Percentiles rank a stretch among this genome's conserved stretches.
phyloP scores from a whole-genome alignment of 768 basidiomycete species.

The Pleurotus eryngii region DNA sequence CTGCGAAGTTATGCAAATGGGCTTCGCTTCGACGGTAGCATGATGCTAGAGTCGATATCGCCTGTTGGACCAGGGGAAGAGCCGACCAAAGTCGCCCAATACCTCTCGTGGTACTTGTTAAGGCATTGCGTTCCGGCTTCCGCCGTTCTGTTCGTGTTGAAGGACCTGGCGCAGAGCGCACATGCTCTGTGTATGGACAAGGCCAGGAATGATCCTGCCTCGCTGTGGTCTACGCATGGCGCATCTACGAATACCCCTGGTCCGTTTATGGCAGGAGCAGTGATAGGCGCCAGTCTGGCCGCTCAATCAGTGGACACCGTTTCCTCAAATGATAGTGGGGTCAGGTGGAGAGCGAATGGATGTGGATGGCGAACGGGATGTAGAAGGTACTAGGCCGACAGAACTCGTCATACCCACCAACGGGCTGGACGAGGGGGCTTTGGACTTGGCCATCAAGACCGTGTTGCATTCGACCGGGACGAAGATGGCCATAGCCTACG shows the following conservation, averaged over 20 bases:
- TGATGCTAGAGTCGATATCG: neutral
- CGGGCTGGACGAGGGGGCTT: slow-evolving; percentile 29
- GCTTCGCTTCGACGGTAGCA: neutral
- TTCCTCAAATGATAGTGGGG: neutral
- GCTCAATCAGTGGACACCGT: neutral
- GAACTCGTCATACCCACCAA: slow-evolving; percentile 24
- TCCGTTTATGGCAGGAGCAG: neutral
- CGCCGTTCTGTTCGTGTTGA: slow-evolving; percentile 59
- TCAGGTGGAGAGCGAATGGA: neutral
- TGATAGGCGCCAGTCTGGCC: too few species aligned
- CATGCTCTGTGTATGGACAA: slow-evolving; percentile 50
- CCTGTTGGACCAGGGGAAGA: neutral
- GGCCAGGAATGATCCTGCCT: slow-evolving; percentile 39
- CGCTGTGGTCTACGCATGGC: neutral
- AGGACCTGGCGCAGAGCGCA: slow-evolving; percentile 60
- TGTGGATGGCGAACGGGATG: neutral
- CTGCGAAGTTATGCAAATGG: slow-evolving; percentile 51
- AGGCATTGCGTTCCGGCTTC: slow-evolving; percentile 70
- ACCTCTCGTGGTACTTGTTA: slow-evolving; percentile 69
- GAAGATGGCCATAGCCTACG: slow-evolving; percentile 69
- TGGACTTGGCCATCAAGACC: slow-evolving; percentile 67
- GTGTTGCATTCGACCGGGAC: slow-evolving; percentile 84
- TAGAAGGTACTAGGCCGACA: neutral
- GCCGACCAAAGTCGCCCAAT: slow-evolving; percentile 26
- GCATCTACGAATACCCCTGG: neutral